Conservation (phyloP, 164 flowering plant genomes). For the Sextonia rubra region DNA sequence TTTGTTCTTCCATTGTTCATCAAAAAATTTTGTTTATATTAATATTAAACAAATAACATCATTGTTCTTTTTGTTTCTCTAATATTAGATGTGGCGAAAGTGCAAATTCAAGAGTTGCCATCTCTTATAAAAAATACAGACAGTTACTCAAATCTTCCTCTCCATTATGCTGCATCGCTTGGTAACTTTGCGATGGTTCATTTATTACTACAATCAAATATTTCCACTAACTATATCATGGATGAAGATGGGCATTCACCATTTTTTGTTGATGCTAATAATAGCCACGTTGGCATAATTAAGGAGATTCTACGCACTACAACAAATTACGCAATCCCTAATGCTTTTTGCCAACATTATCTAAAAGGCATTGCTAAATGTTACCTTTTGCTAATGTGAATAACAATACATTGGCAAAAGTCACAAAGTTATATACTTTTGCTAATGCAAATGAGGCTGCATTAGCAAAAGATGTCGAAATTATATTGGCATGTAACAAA, state of each 20-base stretch:
- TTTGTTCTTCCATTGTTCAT: no score
- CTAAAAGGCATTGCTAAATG: no score
- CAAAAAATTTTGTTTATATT: no score
- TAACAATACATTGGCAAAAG: no score
- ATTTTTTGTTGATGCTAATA: constrained; percentile 1
- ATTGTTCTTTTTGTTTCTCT: no score
- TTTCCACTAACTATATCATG: background rate
- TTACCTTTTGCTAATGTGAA: no score
- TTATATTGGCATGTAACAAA: background rate
- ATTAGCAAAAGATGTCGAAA: constrained; percentile 1
- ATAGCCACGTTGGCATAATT: background rate
- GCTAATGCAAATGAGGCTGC: no score
- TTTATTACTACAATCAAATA: background rate
- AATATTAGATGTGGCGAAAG: no score
- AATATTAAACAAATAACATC: no score
- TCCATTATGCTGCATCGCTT: constrained; percentile 7
- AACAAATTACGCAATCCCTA: background rate
- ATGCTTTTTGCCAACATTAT: no score
- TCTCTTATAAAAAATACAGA: background rate
- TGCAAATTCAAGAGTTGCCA: background rate
- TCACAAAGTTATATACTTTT: no score
- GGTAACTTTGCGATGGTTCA: background rate
- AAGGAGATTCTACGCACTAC: background rate
- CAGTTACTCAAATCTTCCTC: background rate
- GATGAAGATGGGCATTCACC: constrained; percentile 8